Evolutionary conservation across 1,139 yeast genomes (phyloP).

Genomic region (Geotrichum bryndzae): DNA sequence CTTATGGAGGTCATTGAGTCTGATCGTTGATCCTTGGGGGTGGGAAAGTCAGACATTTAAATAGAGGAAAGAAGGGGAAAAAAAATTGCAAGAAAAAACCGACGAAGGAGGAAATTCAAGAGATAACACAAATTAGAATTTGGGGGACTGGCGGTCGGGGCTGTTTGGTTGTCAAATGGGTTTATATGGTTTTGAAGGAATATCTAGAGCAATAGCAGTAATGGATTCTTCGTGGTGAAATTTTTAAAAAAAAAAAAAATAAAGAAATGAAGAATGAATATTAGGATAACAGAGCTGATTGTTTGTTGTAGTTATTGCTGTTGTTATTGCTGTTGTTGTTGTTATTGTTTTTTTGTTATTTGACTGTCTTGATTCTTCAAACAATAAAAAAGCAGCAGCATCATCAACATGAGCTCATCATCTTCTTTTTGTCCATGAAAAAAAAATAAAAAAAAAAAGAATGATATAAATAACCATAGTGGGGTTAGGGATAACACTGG

Average conservation of each 20-base stretch:
- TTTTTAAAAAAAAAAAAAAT: too few relatives aligned
- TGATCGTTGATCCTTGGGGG: neutral
- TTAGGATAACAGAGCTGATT: neutral
- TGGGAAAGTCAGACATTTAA: neutral
- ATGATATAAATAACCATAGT: too few relatives aligned
- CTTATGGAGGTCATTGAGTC: neutral
- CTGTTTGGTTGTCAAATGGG: neutral
- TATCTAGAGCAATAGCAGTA: neutral
- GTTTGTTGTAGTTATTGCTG: neutral
- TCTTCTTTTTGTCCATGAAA: too few relatives aligned
- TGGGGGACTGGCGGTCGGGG: neutral
- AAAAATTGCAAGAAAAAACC: too few relatives aligned
- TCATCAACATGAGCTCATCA: too few relatives aligned
- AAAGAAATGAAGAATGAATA: too few relatives aligned
- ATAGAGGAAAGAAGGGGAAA: neutral
- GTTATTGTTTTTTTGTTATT: too few relatives aligned
- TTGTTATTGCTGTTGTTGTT: too few relatives aligned
- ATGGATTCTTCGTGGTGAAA: neutral
- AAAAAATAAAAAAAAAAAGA: too few relatives aligned
- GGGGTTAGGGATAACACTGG: too few relatives aligned
- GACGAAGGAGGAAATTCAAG: neutral
- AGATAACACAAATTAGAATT: neutral
- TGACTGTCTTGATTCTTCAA: too few relatives aligned
- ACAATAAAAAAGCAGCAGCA: too few relatives aligned
- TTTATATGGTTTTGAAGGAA: neutral